Evolutionary conservation across 257 asterid species (phyloP).

Genomic region (Striga asiatica): DNA sequence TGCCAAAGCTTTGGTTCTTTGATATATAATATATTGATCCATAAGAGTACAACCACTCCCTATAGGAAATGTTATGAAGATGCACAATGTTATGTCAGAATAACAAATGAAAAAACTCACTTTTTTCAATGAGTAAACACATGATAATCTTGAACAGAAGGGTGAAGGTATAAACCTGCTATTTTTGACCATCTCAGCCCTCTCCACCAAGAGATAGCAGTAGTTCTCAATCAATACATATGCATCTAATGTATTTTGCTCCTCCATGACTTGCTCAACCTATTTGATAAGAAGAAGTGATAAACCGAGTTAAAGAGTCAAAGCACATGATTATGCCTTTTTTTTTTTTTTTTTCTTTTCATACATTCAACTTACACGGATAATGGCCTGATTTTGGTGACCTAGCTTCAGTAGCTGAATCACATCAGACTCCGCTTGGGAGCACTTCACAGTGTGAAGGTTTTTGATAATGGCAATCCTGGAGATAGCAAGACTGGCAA

Average conservation of each 20-base stretch:
- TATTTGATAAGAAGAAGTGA: not conserved
- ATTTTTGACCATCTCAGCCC: constrained; percentile 11
- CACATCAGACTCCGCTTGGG: constrained; percentile 26
- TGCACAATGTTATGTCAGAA: too few species aligned
- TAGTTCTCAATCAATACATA: constrained; percentile 23
- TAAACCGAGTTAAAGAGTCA: not conserved
- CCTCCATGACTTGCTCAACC: constrained; percentile 28
- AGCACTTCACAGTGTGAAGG: constrained; percentile 17
- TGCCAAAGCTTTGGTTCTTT: too few species aligned
- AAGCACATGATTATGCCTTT: not conserved
- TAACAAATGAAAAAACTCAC: too few species aligned
- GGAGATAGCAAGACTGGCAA: constrained; percentile 24
- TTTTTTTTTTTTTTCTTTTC: not conserved
- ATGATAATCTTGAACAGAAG: too few species aligned
- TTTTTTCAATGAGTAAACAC: too few species aligned
- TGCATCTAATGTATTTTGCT: constrained; percentile 21
- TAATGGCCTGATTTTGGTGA: constrained; percentile 23
- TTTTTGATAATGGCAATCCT: constrained; percentile 28
- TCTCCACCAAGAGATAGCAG: constrained; percentile 22
- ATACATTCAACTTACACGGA: constrained; percentile 18
- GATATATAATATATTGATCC: too few species aligned
- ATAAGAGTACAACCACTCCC: too few species aligned
- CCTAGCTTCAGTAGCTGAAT: constrained; percentile 30
- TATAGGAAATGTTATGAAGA: too few species aligned
- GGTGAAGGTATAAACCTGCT: constrained; percentile 13